A percentile compares a stretch with the other conserved stretches of the same genome.
These are phyloP conservation scores for Paramecium pentaurelia DNA, from an alignment of 73 alveolate species.

Conservation along the genomic window DNA sequence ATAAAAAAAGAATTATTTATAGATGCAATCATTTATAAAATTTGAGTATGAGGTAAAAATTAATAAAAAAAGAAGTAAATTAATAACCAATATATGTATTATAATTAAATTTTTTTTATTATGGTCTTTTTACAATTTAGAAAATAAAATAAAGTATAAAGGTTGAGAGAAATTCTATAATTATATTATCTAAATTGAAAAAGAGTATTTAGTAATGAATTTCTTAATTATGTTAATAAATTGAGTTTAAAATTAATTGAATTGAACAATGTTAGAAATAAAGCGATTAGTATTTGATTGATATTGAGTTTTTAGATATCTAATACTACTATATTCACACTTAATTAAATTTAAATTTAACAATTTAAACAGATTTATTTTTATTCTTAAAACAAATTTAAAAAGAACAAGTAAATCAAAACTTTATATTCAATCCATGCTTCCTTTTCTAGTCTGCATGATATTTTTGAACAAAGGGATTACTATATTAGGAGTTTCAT, in stretches of 20 bases:
- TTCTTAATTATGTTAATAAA: too few relatives aligned
- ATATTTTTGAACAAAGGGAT: neutral
- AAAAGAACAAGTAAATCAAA: neutral
- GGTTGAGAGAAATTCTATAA: neutral
- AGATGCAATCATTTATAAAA: neutral
- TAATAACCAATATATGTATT: neutral
- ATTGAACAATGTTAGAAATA: neutral
- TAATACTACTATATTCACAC: neutral
- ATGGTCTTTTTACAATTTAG: too few relatives aligned
- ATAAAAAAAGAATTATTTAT: neutral
- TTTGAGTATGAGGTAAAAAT: neutral
- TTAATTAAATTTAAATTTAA: neutral
- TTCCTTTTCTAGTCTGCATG: neutral
- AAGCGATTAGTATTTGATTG: neutral
- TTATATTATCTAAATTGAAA: neutral
- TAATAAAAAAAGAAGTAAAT: too few relatives aligned
- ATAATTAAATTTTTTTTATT: too few relatives aligned
- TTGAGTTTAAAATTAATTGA: neutral
- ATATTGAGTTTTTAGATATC: neutral
- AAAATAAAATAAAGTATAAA: too few relatives aligned
- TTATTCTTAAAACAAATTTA: neutral
- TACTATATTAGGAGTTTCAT: neutral
- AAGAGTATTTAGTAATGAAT: neutral
- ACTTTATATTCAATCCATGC: neutral
- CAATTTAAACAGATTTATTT: neutral